Conservation (phyloP, 371 early-diverging fungal species). For the Mucor saturninus region DNA sequence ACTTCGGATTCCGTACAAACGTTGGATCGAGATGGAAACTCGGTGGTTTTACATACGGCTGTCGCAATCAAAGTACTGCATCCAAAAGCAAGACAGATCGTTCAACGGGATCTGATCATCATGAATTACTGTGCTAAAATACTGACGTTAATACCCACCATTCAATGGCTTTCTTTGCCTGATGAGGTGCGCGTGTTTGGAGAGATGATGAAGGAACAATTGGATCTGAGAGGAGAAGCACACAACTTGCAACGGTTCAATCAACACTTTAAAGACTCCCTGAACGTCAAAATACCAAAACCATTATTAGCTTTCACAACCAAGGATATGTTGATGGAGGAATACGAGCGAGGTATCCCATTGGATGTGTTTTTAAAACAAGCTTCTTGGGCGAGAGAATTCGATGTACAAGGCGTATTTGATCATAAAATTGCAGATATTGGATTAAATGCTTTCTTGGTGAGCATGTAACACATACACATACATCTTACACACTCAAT, state of each 20-base stretch:
- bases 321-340: slow-evolving; percentile 81
- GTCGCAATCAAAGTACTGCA: slow-evolving; percentile 96
- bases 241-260: slow-evolving; percentile 74
- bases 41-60: slow-evolving; percentile 52
- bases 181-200: slow-evolving; percentile 91
- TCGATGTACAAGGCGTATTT: slow-evolving; percentile 48
- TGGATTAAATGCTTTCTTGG: slow-evolving; percentile 59
- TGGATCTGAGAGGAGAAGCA: slow-evolving; percentile 88
- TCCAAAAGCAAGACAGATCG: slow-evolving; percentile 73
- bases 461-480: slow-evolving; percentile 10
- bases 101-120: slow-evolving; percentile 82
- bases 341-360: slow-evolving; percentile 79
- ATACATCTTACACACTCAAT: background rate
- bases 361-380: slow-evolving; percentile 72
- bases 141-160: slow-evolving; percentile 71
- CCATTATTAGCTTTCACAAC: slow-evolving; percentile 68
- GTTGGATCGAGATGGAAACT: slow-evolving; percentile 29
- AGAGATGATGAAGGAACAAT: slow-evolving; percentile 90
- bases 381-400: slow-evolving; percentile 31
- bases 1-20: slow-evolving; percentile 42
- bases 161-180: slow-evolving; percentile 84
- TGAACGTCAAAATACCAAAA: slow-evolving; percentile 71
- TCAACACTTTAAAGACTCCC: slow-evolving; percentile 64
- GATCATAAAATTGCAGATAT: slow-evolving; percentile 77
- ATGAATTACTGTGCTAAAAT: slow-evolving; percentile 74